A percentile compares a stretch with the other conserved stretches of the same genome.
Conservation (phyloP, 257 asterid genomes). For the Lycium ferocissimum region DNA sequence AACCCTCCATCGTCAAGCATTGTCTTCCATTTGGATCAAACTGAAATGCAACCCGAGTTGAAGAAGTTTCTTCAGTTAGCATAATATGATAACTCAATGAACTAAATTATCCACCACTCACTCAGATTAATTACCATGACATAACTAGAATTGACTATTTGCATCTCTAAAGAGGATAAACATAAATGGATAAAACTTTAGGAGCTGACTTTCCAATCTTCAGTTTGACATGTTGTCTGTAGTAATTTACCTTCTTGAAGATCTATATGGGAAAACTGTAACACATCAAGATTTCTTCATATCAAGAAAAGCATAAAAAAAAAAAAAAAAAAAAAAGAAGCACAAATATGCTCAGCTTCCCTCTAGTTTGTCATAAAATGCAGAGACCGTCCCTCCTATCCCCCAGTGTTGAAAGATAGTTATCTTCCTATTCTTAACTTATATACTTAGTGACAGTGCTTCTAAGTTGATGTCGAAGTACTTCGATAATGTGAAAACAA, state of each 20-base stretch:
- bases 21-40: constrained; percentile 98
- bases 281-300: too few species aligned
- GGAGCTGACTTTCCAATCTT: not conserved
- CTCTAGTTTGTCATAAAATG: not conserved
- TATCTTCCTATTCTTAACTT: not conserved
- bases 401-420: not conserved
- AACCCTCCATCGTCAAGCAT: constrained; percentile 95
- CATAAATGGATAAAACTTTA: not conserved
- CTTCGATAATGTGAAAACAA: not conserved
- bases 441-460: not conserved
- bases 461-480: not conserved
- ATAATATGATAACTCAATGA: not conserved
- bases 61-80: constrained; percentile 10
- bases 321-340: too few species aligned
- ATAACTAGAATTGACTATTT: not conserved
- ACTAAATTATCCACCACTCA: not conserved
- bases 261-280: too few species aligned
- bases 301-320: too few species aligned
- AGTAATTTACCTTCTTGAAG: not conserved
- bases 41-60: constrained; percentile 39
- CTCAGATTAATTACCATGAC: not conserved
- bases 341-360: not conserved
- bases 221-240: not conserved
- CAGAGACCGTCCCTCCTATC: not conserved
- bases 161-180: not conserved